Conservation (phyloP, 2,329 filamentous ascomycete species). For the Hypoxylon sp. region DNA sequence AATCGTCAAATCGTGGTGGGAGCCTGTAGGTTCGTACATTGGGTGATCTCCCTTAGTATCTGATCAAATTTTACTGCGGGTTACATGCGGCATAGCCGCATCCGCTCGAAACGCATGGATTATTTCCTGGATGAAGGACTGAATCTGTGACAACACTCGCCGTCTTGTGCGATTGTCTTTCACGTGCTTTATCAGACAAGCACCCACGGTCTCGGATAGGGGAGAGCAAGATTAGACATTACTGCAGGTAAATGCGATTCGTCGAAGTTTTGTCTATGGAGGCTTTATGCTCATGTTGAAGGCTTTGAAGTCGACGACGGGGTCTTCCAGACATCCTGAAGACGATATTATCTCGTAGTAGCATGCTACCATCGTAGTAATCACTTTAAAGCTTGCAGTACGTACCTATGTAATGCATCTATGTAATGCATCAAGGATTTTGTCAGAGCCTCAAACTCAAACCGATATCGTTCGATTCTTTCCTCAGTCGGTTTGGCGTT, state of each 20-base stretch:
- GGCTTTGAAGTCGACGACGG: background rate
- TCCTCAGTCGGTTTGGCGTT: conserved; percentile 32
- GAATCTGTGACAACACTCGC: conserved; percentile 14
- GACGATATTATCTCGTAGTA: conserved; percentile 4
- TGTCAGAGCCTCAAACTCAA: conserved; percentile 42
- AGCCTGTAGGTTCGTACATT: conserved; percentile 23
- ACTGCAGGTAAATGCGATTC: background rate
- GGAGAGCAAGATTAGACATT: background rate
- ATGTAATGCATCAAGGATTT: conserved; percentile 11
- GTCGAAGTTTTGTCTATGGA: background rate
- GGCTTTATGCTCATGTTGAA: background rate
- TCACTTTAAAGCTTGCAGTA: conserved; percentile 10
- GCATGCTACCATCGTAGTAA: conserved; percentile 13
- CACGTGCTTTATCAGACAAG: background rate
- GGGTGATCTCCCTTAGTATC: conserved; percentile 34
- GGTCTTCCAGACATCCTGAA: conserved; percentile 8
- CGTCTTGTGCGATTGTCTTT: conserved; percentile 9
- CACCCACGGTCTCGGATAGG: conserved; percentile 9
- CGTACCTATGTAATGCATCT: conserved; percentile 13
- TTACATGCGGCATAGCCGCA: conserved; percentile 36
- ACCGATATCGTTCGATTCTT: conserved; percentile 41
- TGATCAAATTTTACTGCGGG: conserved; percentile 37
- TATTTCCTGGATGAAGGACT: conserved; percentile 13
- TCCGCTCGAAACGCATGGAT: conserved; percentile 37
- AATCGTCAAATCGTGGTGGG: conserved; percentile 21